phyloP scores from a whole-genome alignment of 1,284 basidiomycete genomes.

The Puccinia horiana region DNA sequence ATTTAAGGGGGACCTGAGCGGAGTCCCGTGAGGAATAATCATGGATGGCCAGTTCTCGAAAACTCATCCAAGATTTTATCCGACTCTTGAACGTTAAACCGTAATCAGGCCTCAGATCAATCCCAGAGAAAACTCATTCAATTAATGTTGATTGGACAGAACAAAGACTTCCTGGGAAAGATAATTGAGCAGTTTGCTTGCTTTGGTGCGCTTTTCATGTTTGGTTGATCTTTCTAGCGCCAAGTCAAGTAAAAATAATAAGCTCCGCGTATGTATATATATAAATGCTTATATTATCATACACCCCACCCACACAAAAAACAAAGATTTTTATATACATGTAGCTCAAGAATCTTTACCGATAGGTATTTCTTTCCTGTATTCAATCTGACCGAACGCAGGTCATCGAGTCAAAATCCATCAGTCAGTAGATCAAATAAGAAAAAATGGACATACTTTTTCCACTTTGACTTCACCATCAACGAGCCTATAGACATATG shows the following conservation, averaged over 20 bases:
- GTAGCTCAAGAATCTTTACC: conserved; percentile 15
- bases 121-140: too few species aligned
- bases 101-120: too few species aligned
- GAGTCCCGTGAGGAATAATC: too few species aligned
- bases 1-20: too few species aligned
- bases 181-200: too few species aligned
- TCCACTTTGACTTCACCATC: conserved; percentile 71
- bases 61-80: too few species aligned
- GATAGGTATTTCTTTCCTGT: conserved; percentile 46
- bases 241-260: background rate
- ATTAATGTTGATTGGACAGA: too few species aligned
- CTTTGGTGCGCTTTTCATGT: background rate
- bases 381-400: conserved; percentile 32
- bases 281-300: background rate
- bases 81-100: too few species aligned
- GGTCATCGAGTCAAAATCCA: background rate
- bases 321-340: background rate
- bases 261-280: background rate
- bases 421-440: conserved; percentile 59
- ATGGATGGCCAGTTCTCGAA: too few species aligned
- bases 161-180: too few species aligned
- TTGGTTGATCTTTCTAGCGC: background rate
- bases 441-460: conserved; percentile 9
- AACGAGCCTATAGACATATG: conserved; percentile 91
- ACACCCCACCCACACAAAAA: background rate